Percentiles rank a stretch among this genome's conserved stretches.
phyloP scores from a whole-genome alignment of 768 basidiomycete species.

The Strobilomyces dryophilus region DNA sequence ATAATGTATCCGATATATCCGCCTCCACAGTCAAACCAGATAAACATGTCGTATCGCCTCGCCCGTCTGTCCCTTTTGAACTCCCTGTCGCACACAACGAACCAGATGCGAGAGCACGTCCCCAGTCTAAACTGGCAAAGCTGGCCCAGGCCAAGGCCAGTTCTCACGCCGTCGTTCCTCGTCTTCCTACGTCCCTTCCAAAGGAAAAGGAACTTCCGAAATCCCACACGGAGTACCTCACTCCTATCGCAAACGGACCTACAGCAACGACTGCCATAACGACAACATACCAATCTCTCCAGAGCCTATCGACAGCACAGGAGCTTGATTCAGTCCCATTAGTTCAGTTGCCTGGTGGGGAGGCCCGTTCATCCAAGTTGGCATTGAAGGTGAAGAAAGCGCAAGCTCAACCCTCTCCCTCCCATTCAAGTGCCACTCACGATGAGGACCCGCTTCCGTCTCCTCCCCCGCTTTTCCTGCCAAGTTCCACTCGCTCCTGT shows the following conservation, averaged over 20 bases:
- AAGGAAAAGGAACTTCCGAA: conserved; percentile 38
- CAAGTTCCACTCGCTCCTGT: conserved; percentile 51
- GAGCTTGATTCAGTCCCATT: conserved; percentile 15
- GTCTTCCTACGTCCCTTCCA: conserved; percentile 28
- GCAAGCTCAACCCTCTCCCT: conserved; percentile 38
- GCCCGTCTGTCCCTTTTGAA: conserved; percentile 17
- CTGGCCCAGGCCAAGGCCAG: conserved; percentile 59
- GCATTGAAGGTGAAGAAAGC: conserved; percentile 69
- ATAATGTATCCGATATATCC: conserved; percentile 15
- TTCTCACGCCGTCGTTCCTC: conserved; percentile 18
- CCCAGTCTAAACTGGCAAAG: conserved; percentile 69
- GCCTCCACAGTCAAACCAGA: conserved; percentile 22
- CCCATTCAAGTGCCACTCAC: conserved; percentile 34
- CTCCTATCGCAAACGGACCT: conserved; percentile 76
- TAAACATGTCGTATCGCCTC: conserved; percentile 19
- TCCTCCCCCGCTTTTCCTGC: conserved; percentile 54
- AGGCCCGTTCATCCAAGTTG: conserved; percentile 63
- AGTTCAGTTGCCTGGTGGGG: conserved; percentile 29
- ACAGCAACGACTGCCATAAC: conserved; percentile 85
- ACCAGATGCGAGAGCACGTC: conserved; percentile 29
- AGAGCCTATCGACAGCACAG: conserved; percentile 46
- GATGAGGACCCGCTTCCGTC: conserved; percentile 35
- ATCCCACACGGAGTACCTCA: conserved; percentile 63
- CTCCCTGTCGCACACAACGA: conserved; percentile 11
- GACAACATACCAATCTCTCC: conserved; percentile 71